Percentiles rank a stretch among this genome's conserved stretches.
phyloP scores from a whole-genome alignment of 768 basidiomycete genomes.

The Lactarius pseudohatsudake region DNA sequence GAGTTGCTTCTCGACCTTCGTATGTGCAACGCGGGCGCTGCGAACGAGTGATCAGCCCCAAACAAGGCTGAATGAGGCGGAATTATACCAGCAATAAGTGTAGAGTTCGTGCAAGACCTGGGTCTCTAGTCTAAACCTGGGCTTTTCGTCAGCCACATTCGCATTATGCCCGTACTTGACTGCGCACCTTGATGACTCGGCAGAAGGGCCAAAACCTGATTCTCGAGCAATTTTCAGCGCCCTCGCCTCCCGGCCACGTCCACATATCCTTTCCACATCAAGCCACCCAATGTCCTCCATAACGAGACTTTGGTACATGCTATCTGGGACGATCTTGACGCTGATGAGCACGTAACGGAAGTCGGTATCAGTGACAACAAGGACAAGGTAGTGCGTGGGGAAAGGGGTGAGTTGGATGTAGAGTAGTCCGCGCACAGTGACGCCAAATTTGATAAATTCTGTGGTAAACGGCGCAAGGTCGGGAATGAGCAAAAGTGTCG shows the following conservation, averaged over 20 bases:
- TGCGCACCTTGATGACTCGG: conserved; percentile 22
- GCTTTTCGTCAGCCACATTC: background rate
- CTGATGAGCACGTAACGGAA: conserved; percentile 83
- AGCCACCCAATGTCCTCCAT: conserved; percentile 82
- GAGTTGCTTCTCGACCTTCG: conserved; percentile 84
- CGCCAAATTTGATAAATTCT: conserved; percentile 76
- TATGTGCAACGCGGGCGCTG: conserved; percentile 89
- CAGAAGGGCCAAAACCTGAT: conserved; percentile 12
- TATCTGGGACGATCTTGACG: conserved; percentile 52
- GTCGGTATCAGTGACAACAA: conserved; percentile 75
- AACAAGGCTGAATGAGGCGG: background rate
- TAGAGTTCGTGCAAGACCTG: conserved; percentile 76
- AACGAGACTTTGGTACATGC: conserved; percentile 57
- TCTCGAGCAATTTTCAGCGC: conserved; percentile 36
- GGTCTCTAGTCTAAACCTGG: conserved; percentile 65
- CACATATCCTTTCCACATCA: conserved; percentile 65
- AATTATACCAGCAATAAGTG: conserved; percentile 77
- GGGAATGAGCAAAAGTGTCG: background rate
- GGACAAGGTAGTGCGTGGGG: conserved; percentile 78
- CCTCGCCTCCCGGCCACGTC: conserved; percentile 32
- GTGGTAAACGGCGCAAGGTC: conserved; percentile 10
- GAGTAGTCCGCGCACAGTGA: conserved; percentile 56
- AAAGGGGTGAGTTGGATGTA: conserved; percentile 80
- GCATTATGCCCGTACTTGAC: background rate
- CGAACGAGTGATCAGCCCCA: background rate